phyloP scores from a whole-genome alignment of 2,329 filamentous ascomycete genomes.

The Arthrobotrys entomopaga region DNA sequence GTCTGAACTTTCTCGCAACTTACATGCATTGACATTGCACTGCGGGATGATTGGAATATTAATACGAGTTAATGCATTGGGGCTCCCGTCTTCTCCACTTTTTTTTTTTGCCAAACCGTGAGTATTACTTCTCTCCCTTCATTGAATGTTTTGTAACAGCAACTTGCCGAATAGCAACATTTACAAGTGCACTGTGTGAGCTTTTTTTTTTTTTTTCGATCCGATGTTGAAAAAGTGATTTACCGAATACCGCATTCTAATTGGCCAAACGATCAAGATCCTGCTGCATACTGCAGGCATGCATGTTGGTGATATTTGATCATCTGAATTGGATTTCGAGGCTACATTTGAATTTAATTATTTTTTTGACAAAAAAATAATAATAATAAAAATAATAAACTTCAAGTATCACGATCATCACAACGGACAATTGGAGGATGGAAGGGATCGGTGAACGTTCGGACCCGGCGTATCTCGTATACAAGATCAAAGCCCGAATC shows the following conservation, averaged over 20 bases:
- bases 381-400: background rate
- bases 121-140: background rate
- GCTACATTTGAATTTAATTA: too few species aligned
- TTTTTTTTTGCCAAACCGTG: background rate
- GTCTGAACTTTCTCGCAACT: conserved; percentile 29
- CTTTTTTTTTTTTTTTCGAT: conserved; percentile 31
- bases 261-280: conserved; percentile 39
- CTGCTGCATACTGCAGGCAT: conserved; percentile 55
- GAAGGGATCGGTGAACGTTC: conserved; percentile 51
- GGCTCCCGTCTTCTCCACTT: conserved; percentile 49
- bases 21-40: conserved; percentile 12
- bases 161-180: conserved; percentile 45
- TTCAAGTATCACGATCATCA: conserved; percentile 26
- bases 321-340: too few species aligned
- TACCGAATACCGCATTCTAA: conserved; percentile 11
- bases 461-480: conserved; percentile 16
- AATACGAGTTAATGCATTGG: conserved; percentile 54
- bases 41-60: conserved; percentile 13
- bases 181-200: conserved; percentile 15
- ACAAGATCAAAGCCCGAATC: too few species aligned
- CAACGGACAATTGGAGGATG: conserved; percentile 5
- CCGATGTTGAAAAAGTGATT: conserved; percentile 42
- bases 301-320: conserved; percentile 47
- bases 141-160: conserved; percentile 9
- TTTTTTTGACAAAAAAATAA: conserved; percentile 8